phyloP scores from a whole-genome alignment of 192 early-diverging fungal species.

The Podila epigama region DNA sequence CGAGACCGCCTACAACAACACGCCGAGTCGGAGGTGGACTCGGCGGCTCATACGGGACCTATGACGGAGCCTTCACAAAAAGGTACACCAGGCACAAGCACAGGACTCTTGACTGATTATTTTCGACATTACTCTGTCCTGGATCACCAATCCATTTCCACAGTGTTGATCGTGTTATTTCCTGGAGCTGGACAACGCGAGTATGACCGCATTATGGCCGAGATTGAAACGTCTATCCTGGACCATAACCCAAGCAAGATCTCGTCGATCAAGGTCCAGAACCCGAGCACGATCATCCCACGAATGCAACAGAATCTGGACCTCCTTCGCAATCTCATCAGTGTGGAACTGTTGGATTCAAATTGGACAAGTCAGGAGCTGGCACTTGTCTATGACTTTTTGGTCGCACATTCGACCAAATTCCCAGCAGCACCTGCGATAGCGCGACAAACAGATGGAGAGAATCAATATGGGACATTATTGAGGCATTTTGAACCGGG shows the following conservation, averaged over 20 bases:
- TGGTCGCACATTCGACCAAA: slow-evolving; percentile 10
- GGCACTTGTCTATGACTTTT: slow-evolving; percentile 14
- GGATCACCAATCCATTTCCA: slow-evolving; percentile 17
- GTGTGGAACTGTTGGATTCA: slow-evolving; percentile 17
- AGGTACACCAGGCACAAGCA: not conserved
- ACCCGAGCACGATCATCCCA: slow-evolving; percentile 4
- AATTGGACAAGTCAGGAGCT: slow-evolving; percentile 18
- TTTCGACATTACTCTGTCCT: slow-evolving; percentile 25
- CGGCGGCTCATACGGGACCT: too few species aligned
- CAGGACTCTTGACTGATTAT: slow-evolving; percentile 26
- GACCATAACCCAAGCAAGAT: slow-evolving; percentile 16
- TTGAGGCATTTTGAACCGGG: too few species aligned
- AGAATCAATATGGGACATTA: too few species aligned
- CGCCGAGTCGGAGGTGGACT: too few species aligned
- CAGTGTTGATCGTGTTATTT: slow-evolving; percentile 15
- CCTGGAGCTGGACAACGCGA: slow-evolving; percentile 33
- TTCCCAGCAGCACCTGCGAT: slow-evolving; percentile 2
- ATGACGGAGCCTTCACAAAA: not conserved
- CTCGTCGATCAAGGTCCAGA: slow-evolving; percentile 17
- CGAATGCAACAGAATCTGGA: slow-evolving; percentile 3
- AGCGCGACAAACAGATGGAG: too few species aligned
- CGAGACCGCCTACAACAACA: too few species aligned
- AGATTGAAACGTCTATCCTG: slow-evolving; percentile 25
- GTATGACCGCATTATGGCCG: slow-evolving; percentile 18
- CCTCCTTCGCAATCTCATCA: slow-evolving; percentile 10